Base-by-base conservation (phyloP, 208 protist species). In the Phytomonas sp. region DNA sequence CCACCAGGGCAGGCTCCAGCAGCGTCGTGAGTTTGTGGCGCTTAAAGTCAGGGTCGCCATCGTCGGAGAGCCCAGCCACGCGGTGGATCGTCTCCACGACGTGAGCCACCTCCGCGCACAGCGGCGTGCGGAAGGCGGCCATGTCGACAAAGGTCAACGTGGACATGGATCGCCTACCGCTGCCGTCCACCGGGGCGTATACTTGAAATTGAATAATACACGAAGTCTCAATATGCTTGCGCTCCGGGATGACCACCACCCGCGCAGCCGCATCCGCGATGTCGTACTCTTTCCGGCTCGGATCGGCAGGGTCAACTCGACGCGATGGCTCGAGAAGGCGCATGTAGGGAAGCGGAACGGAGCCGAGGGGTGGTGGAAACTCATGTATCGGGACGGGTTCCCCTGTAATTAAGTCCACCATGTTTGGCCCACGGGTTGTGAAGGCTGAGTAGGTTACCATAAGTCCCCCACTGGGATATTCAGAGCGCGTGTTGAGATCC, bases 71-170 rank as follows among this genome's bases (percentile, higher is more conserved):
- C 30, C 86, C 84, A 0, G 81, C 81, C 45, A 91, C 84, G 34
- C 83, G 78, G 63, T 78, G 79, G 12, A 92, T 80, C 31, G 84
- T 92, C 34, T 88, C 79, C 6, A 91, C 76, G 5, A 94, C 76
- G 65, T 91, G 84, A 63, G 74, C 63, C 70, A 94, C 77, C 56
- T 93, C 89, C 52, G 69, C 69, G 71, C 86, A 92, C 16, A 87
- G 74, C 37, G 83, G 85, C 52, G 69, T 73, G 29, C 73, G 78
- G 64, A 95, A 89, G 23, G 89, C 87, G 6, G 87, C 84, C 12
- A 93, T 78, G 61, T 95, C 89, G 45, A 95, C 77, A 72, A 95
- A 95, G n/a, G 89, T 95, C 36, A 95, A 61, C 26, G 87, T 95
- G 16, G 85, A 84, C 83, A 95, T 89, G 26, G 89, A 84, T 29